Conservation (phyloP, 2,329 filamentous ascomycete species). For the Aschersonia sp. region DNA sequence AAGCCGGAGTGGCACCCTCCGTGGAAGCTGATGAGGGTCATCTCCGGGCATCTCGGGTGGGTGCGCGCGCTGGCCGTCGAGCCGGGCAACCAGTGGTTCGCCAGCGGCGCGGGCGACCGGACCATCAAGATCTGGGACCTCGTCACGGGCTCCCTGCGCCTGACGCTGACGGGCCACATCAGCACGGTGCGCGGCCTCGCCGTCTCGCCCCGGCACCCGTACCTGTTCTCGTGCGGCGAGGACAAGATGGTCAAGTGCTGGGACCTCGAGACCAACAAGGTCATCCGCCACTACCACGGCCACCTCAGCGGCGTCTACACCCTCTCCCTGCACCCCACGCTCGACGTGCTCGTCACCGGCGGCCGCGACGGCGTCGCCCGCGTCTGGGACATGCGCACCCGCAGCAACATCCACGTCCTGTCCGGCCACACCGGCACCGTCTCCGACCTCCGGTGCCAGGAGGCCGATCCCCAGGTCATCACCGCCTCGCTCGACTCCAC, state of each 20-base stretch:
- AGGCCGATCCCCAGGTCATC: constrained; percentile 92
- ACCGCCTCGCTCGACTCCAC: constrained; percentile 85
- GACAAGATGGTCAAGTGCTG: constrained; percentile 99
- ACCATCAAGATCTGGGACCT: constrained; percentile 99
- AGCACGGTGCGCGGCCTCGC: constrained; percentile 85
- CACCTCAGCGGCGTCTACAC: constrained; percentile 95
- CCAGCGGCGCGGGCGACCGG: constrained; percentile 82
- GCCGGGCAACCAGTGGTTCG: constrained; percentile 95
- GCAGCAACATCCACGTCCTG: constrained; percentile 90
- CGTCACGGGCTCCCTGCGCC: constrained; percentile 65
- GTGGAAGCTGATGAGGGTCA: constrained; percentile 97
- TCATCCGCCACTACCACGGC: constrained; percentile 94
- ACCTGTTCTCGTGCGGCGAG: constrained; percentile 93
- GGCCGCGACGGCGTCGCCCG: constrained; percentile 87
- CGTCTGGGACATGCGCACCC: constrained; percentile 97
- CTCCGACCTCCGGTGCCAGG: constrained; percentile 79
- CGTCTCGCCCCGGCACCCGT: constrained; percentile 85
- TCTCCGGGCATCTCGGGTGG: constrained; percentile 93
- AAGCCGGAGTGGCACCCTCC: constrained; percentile 94
- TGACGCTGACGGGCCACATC: constrained; percentile 89
- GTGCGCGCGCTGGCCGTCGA: constrained; percentile 81
- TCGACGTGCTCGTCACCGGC: constrained; percentile 89
- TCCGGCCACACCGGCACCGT: constrained; percentile 84
- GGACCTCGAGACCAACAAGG: constrained; percentile 99
- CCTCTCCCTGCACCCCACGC: constrained; percentile 77